Conservation (phyloP, 2,329 filamentous ascomycete species). For the Pseudocercospora vitis region DNA sequence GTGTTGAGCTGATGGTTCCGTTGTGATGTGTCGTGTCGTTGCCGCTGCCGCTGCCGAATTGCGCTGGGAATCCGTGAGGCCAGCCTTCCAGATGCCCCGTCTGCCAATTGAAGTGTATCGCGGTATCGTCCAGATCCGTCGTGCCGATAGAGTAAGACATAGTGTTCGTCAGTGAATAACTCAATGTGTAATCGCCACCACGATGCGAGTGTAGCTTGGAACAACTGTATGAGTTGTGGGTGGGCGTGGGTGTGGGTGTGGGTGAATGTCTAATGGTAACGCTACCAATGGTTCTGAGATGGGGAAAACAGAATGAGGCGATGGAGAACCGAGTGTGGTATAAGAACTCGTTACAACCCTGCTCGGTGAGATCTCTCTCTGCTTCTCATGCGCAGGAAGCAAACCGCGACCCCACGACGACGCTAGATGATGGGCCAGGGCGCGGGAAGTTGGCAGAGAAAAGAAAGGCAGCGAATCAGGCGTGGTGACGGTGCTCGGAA, state of each 20-base stretch:
- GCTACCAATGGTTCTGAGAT: slow-evolving; percentile 7
- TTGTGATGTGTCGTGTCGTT: slow-evolving; percentile 5
- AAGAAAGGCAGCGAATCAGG: slow-evolving; percentile 7
- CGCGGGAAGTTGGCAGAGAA: slow-evolving; percentile 8
- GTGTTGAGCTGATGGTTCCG: slow-evolving; percentile 10
- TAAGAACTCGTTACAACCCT: slow-evolving; percentile 3
- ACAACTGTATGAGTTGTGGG: neutral
- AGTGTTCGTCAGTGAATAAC: slow-evolving; percentile 8
- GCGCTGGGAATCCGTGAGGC: neutral
- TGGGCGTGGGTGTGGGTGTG: neutral
- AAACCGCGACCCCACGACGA: neutral
- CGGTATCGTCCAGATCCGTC: neutral
- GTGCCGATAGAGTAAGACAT: slow-evolving; percentile 9
- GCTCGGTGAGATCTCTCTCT: slow-evolving; percentile 1
- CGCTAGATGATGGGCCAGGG: neutral
- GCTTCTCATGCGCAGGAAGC: neutral
- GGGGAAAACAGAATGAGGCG: neutral
- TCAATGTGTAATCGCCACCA: slow-evolving; percentile 6
- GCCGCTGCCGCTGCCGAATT: slow-evolving; percentile 8
- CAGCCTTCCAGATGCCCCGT: neutral
- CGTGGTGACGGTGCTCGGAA: neutral
- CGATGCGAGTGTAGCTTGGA: neutral
- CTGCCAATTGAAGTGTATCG: neutral
- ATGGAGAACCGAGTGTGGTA: neutral
- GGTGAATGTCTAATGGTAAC: neutral